These are phyloP conservation scores for Xylariaceae sp. DNA, from an alignment of 2,329 filamentous ascomycete species.

Conservation along the genomic window DNA sequence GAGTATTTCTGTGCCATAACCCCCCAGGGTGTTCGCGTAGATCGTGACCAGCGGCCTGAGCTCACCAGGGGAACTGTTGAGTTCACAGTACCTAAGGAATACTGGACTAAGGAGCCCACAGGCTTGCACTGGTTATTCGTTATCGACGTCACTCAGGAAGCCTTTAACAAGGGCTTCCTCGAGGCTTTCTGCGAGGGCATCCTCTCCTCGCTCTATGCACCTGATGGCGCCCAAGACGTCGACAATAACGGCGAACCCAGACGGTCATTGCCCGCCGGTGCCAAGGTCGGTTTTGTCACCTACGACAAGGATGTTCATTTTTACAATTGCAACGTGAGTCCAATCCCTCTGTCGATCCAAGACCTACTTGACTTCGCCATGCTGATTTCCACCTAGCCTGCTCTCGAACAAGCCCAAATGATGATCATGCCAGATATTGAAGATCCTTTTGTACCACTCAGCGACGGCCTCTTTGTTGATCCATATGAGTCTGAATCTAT, in stretches of 20 bases:
- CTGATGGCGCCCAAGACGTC: slow-evolving; percentile 49
- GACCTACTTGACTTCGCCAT: not conserved
- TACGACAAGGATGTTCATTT: slow-evolving; percentile 97
- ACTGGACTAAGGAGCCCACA: slow-evolving; percentile 93
- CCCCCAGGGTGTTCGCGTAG: slow-evolving; percentile 79
- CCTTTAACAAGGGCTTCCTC: slow-evolving; percentile 84
- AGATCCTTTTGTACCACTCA: slow-evolving; percentile 90
- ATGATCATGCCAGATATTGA: slow-evolving; percentile 97
- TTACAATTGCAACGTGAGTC: slow-evolving; percentile 81
- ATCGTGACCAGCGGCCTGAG: slow-evolving; percentile 85
- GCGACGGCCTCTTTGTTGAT: slow-evolving; percentile 90
- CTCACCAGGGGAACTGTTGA: slow-evolving; percentile 89
- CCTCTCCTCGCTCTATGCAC: slow-evolving; percentile 75
- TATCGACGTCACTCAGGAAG: slow-evolving; percentile 89
- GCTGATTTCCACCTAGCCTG: slow-evolving; percentile 47
- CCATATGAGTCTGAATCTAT: slow-evolving; percentile 79
- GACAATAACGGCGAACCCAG: slow-evolving; percentile 51
- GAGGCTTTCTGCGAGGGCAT: slow-evolving; percentile 90
- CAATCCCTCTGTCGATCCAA: not conserved
- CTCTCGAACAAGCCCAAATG: slow-evolving; percentile 88
- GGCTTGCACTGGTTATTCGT: slow-evolving; percentile 85
- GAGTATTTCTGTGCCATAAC: slow-evolving; percentile 94
- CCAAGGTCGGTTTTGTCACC: slow-evolving; percentile 91
- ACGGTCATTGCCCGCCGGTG: slow-evolving; percentile 66
- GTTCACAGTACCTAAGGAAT: slow-evolving; percentile 95